Evolutionary conservation across 1,284 basidiomycete genomes (phyloP).

Genomic region (Crocinoboletus sp.): DNA sequence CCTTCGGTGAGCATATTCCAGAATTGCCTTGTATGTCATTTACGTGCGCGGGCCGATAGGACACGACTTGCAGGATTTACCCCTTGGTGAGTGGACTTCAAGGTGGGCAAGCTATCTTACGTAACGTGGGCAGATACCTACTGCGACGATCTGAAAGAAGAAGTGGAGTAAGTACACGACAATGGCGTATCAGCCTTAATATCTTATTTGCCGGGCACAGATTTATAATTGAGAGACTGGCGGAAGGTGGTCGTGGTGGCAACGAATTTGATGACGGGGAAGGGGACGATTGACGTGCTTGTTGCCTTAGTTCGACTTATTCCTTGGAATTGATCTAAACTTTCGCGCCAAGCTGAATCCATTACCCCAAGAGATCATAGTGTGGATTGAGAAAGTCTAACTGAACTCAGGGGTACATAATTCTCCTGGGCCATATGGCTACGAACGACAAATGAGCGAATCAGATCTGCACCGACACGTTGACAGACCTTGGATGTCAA

Average conservation of each 20-base stretch:
- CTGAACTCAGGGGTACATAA: slow-evolving; percentile 86
- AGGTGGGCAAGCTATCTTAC: slow-evolving; percentile 5
- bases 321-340: background rate
- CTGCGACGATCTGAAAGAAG: slow-evolving; percentile 81
- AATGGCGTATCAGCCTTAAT: background rate
- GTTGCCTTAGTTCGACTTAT: background rate
- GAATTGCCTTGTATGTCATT: background rate
- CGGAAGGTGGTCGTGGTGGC: slow-evolving; percentile 68
- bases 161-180: slow-evolving; percentile 53
- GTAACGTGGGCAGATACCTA: slow-evolving; percentile 57
- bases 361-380: background rate
- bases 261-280: slow-evolving; percentile 69
- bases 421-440: slow-evolving; percentile 96
- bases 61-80: slow-evolving; percentile 58
- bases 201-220: slow-evolving; percentile 35
- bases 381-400: slow-evolving; percentile 36
- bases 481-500: slow-evolving; percentile 72
- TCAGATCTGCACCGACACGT: background rate
- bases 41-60: slow-evolving; percentile 36
- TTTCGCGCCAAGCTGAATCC: background rate
- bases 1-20: slow-evolving; percentile 53
- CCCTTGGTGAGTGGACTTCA: slow-evolving; percentile 50
- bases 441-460: slow-evolving; percentile 16
- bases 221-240: slow-evolving; percentile 72
- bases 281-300: slow-evolving; percentile 57